Evolutionary conservation across 2,329 filamentous ascomycete species (phyloP), one percentile per base, ranked within the genome.

Genomic region (Mycosphaerella sp.): DNA sequence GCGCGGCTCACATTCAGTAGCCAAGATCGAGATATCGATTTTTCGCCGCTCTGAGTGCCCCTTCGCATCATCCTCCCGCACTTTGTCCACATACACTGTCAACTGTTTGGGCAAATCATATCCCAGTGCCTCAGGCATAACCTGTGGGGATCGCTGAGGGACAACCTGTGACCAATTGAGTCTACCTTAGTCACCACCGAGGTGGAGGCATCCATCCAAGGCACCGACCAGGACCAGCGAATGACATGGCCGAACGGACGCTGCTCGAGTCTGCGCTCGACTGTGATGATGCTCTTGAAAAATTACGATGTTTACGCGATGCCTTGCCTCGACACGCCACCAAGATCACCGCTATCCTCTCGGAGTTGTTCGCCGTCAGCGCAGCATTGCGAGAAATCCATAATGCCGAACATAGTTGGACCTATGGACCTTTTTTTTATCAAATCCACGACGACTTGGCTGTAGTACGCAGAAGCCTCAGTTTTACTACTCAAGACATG

Each of bases 321-420:
- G 72, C 74, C 59, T 73, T 82, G 46, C 75, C 77, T 6, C 72
- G 78, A 49, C 69, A 76, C 61, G 71, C 75, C 34, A 73, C 76
- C 32, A 76, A 79, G 42, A 78, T 83, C 60, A 79, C 78, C 23
- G 71, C 71, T 32, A 67, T 78, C 29, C 78, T 83, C 49, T 74
- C 76, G 51, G 74, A 80, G 56, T 72, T 83, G 23, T 81, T 78
- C 63, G 73, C 73, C 48, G 77, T 83, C 64, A 78, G 78, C 53
- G 72, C 74, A 45, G 72, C 70, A 7, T 69, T 84, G 23, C 74
- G 74, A 44, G 69, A 69, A 41, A 67, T 83, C 39, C 72, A 78
- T 41, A 70, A 70, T 47, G 66, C 74, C 29, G 66, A 77, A 31
- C 68, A 70, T 11, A 66, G 72, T 53, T 69, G 70, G 29, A 69